Conservation (phyloP, 2,329 filamentous ascomycete genomes). For the Pseudodiploospora longispora region DNA sequence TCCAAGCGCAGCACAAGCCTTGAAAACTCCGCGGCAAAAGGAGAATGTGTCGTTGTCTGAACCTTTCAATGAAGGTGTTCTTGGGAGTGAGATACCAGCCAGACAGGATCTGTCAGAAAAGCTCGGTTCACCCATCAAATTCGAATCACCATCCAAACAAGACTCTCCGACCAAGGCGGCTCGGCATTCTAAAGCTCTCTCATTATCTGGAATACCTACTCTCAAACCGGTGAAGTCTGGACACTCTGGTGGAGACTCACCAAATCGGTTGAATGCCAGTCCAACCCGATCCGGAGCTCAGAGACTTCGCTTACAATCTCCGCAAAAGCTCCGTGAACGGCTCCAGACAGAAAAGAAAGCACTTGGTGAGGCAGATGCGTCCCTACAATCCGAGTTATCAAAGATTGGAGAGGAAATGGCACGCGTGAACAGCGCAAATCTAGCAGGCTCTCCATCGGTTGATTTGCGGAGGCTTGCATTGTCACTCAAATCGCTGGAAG, state of each 20-base stretch:
- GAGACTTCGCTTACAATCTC: constrained; percentile 60
- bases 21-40: constrained; percentile 40
- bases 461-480: constrained; percentile 44
- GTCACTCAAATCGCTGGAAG: constrained; percentile 59
- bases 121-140: constrained; percentile 9
- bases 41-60: constrained; percentile 23
- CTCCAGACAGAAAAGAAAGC: constrained; percentile 73
- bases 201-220: constrained; percentile 46
- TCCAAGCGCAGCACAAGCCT: constrained; percentile 30
- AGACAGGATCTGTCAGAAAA: constrained; percentile 10
- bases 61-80: constrained; percentile 10
- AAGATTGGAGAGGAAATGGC: constrained; percentile 77
- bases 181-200: constrained; percentile 42
- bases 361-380: constrained; percentile 60
- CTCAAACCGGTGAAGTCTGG: constrained; percentile 32
- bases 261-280: constrained; percentile 15
- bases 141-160: constrained; percentile 11
- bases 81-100: not conserved
- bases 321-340: constrained; percentile 74
- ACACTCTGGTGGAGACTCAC: constrained; percentile 17
- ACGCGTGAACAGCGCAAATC: constrained; percentile 35
- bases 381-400: constrained; percentile 65
- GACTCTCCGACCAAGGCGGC: constrained; percentile 19
- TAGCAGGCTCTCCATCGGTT: constrained; percentile 20
- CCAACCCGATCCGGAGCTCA: constrained; percentile 26